Evolutionary conservation across 345 rosid genomes (phyloP).

Genomic region (Eucalyptus camaldulensis): DNA sequence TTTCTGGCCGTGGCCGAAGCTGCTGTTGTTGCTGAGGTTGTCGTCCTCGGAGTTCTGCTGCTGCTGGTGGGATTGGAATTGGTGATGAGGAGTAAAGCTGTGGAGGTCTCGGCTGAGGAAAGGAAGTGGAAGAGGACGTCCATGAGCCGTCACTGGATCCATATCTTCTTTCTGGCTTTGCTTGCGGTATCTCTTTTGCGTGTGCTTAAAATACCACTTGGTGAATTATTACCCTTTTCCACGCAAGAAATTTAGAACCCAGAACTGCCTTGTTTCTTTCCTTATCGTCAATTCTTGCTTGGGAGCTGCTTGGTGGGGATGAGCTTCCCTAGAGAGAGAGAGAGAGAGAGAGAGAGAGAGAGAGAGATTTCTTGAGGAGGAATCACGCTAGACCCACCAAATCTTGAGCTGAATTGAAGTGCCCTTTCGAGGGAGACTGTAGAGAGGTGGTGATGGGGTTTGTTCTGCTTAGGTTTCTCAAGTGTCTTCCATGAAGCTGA

Average conservation of each 20-base stretch:
- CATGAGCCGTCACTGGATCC: constrained; percentile 69
- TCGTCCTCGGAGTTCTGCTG: constrained; percentile 40
- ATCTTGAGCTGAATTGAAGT: neutral
- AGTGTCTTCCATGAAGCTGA: neutral
- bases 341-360: neutral
- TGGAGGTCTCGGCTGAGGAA: constrained; percentile 78
- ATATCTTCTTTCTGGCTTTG: constrained; percentile 2
- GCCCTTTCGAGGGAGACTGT: neutral
- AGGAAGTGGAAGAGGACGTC: constrained; percentile 81
- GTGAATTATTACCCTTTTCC: neutral
- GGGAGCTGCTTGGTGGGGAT: neutral
- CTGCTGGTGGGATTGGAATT: constrained; percentile 37
- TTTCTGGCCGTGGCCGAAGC: constrained; percentile 36
- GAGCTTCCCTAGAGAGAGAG: neutral
- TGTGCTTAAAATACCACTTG: neutral
- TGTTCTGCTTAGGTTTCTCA: neutral
- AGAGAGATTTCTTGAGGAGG: neutral
- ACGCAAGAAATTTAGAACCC: neutral
- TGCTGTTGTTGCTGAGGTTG: constrained; percentile 9
- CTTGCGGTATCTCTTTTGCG: neutral
- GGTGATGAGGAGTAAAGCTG: constrained; percentile 50
- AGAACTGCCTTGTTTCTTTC: neutral
- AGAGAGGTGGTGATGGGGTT: neutral
- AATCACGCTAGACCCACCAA: neutral
- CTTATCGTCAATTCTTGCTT: neutral